A percentile compares a stretch with the other conserved stretches of the same genome.
Evolutionary conservation across 306 rosid species (phyloP).

Genomic region (Prunus kanzakura): DNA sequence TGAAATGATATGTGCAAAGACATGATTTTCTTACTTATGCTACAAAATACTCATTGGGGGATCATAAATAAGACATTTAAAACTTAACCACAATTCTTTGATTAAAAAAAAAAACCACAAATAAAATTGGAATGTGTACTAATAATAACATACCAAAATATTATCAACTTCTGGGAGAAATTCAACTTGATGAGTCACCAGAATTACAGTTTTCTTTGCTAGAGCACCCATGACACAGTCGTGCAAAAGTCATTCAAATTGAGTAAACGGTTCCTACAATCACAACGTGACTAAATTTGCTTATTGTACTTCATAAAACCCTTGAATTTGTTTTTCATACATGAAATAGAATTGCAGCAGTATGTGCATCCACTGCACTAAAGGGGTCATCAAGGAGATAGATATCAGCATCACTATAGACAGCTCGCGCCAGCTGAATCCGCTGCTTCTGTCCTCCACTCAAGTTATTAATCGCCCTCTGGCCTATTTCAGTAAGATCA

Average conservation of each 20-base stretch:
- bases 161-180: constrained; percentile 62
- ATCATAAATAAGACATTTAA: not conserved
- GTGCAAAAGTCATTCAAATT: constrained; percentile 34
- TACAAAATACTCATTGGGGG: not conserved
- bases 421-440: constrained; percentile 82
- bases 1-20: not conserved
- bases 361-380: constrained; percentile 89
- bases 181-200: constrained; percentile 87
- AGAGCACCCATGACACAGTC: constrained; percentile 71
- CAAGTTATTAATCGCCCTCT: constrained; percentile 73
- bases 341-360: constrained; percentile 60
- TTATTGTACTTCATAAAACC: not conserved
- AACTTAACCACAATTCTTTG: not conserved
- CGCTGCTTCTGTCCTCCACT: constrained; percentile 93
- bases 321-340: constrained; percentile 29
- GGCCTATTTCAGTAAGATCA: constrained; percentile 85
- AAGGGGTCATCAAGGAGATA: constrained; percentile 81
- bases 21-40: no score
- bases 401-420: constrained; percentile 69
- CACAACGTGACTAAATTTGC: not conserved
- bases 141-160: constrained; percentile 49
- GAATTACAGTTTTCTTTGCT: constrained; percentile 57
- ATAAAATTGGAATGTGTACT: not conserved
- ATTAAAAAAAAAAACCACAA: no score
- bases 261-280: not conserved